A percentile compares a stretch with the other conserved stretches of the same genome.
Evolutionary conservation across 495 filamentous ascomycete genomes (phyloP).

Genomic region (Amniculicola lignicola): DNA sequence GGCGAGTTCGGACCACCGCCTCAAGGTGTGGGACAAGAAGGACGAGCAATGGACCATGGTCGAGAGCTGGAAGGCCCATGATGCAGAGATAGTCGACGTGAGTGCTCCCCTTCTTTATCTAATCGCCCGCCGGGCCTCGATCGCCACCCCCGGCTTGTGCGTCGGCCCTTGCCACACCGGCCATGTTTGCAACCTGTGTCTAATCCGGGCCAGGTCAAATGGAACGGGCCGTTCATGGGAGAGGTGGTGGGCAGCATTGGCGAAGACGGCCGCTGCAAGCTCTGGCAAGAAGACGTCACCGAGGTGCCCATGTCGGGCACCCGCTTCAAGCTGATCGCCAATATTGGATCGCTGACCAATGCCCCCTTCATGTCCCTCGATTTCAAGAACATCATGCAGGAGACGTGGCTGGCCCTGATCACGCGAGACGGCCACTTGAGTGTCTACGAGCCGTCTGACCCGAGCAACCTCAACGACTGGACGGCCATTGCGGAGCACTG

Average conservation of each 20-base stretch:
- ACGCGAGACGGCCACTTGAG: conserved; percentile 75
- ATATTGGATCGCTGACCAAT: conserved; percentile 54
- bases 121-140: conserved; percentile 1
- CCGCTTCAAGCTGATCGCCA: conserved; percentile 68
- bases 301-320: conserved; percentile 66
- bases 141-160: conserved; percentile 13
- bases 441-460: conserved; percentile 80
- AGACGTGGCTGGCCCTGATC: conserved; percentile 78
- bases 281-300: conserved; percentile 84
- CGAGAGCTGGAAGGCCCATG: conserved; percentile 89
- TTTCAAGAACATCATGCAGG: conserved; percentile 68
- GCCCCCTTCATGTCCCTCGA: conserved; percentile 73
- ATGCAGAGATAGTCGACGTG: conserved; percentile 87
- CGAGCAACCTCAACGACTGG: conserved; percentile 78
- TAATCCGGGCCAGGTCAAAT: conserved; percentile 62
- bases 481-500: conserved; percentile 66
- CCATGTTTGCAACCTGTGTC: conserved; percentile 1
- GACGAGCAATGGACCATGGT: conserved; percentile 68
- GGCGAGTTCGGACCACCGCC: conserved; percentile 85
- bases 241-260: conserved; percentile 67
- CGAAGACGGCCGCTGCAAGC: conserved; percentile 80
- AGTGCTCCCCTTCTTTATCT: conserved; percentile 30
- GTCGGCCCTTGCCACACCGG: background rate
- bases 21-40: conserved; percentile 84
- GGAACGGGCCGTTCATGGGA: conserved; percentile 65